Evolutionary conservation across 1,139 yeast species (phyloP).

Genomic region (Scheffersomyces cryptocercus): DNA sequence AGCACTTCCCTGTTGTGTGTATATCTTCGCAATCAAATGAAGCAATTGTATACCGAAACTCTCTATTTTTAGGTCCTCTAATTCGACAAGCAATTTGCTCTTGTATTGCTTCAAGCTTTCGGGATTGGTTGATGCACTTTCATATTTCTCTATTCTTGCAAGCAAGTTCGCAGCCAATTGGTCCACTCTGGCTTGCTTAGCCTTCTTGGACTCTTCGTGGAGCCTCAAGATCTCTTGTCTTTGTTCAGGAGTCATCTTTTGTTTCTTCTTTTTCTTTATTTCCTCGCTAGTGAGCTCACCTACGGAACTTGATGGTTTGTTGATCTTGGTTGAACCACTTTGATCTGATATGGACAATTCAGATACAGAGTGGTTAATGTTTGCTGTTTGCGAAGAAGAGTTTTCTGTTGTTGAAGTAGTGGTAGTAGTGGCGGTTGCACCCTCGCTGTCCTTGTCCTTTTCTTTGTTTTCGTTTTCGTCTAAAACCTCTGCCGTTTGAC

Average conservation of each 20-base stretch:
- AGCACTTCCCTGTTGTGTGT: conserved; percentile 57
- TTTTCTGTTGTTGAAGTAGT: conserved; percentile 5
- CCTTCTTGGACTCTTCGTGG: conserved; percentile 57
- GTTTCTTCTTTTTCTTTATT: conserved; percentile 28
- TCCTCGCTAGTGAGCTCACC: conserved; percentile 11
- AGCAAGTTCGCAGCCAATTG: conserved; percentile 52
- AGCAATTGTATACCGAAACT: conserved; percentile 50
- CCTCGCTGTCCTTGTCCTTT: conserved; percentile 4
- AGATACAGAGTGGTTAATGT: background rate
- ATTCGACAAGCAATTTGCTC: conserved; percentile 50
- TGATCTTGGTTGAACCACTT: background rate
- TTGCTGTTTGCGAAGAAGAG: background rate
- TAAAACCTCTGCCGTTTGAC: conserved; percentile 56
- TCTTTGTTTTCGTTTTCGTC: conserved; percentile 21
- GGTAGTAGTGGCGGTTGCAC: conserved; percentile 13
- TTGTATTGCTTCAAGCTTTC: conserved; percentile 40
- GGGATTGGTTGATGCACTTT: conserved; percentile 23
- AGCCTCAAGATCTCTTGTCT: conserved; percentile 54
- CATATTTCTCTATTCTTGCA: conserved; percentile 42
- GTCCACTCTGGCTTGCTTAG: conserved; percentile 54
- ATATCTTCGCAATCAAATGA: conserved; percentile 64
- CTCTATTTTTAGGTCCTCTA: conserved; percentile 56
- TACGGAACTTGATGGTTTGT: background rate
- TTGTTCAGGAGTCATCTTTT: conserved; percentile 50
- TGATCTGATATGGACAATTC: background rate